Evolutionary conservation across 805 yeast genomes (phyloP).

Genomic region (Pichia cabralensis): DNA sequence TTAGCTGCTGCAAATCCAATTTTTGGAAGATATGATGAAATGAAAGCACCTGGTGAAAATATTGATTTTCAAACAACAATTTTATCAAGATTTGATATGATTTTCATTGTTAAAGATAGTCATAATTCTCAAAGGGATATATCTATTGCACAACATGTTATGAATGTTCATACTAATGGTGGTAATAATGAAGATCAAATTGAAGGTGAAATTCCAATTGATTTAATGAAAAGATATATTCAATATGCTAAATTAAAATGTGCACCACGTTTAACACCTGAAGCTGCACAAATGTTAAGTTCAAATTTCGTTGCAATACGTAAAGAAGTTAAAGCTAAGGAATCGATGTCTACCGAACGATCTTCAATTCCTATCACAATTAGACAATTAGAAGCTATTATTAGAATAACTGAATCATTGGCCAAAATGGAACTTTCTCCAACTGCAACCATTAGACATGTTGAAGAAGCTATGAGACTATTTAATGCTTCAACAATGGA

Average conservation of each 20-base stretch:
- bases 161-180: conserved; percentile 87
- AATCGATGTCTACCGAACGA: conserved; percentile 72
- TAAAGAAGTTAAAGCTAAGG: conserved; percentile 70
- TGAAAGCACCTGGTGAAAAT: conserved; percentile 94
- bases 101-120: conserved; percentile 91
- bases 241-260: conserved; percentile 83
- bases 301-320: conserved; percentile 90
- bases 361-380: conserved; percentile 95
- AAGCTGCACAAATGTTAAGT: conserved; percentile 82
- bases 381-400: conserved; percentile 94
- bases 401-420: conserved; percentile 88
- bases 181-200: conserved; percentile 34
- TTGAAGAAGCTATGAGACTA: conserved; percentile 87
- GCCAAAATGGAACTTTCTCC: conserved; percentile 82
- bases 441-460: conserved; percentile 79
- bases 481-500: conserved; percentile 97
- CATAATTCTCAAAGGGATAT: conserved; percentile 81
- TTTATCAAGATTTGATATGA: conserved; percentile 97
- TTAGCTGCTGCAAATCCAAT: conserved; percentile 97
- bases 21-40: conserved; percentile 92
- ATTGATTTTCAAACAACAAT: conserved; percentile 97
- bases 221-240: conserved; percentile 84
- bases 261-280: conserved; percentile 85
- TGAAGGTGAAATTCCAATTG: conserved; percentile 82
- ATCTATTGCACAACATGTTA: conserved; percentile 87